Evolutionary conservation across 495 filamentous ascomycete species (phyloP).

Genomic region (Aspergillus affinis): DNA sequence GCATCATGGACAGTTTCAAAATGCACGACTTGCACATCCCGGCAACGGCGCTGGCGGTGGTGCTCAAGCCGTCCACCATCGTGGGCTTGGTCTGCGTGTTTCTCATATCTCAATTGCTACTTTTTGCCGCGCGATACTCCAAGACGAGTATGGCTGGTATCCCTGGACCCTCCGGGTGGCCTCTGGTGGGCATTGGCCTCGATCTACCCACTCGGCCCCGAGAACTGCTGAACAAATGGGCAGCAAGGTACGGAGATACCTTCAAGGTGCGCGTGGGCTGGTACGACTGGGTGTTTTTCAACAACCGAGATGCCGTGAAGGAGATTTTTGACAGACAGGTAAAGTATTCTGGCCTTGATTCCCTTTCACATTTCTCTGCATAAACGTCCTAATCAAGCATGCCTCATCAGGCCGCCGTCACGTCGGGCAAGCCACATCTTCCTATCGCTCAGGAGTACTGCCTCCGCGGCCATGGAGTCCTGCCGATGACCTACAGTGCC

Average conservation of each 20-base stretch:
- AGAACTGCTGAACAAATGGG: background rate
- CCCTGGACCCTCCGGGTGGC: constrained; percentile 3
- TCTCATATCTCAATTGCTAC: constrained; percentile 3
- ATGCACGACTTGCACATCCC: background rate
- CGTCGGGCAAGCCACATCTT: background rate
- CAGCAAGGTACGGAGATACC: constrained; percentile 3
- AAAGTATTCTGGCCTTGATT: constrained; percentile 3
- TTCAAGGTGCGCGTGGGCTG: constrained; percentile 32
- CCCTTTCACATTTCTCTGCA: background rate
- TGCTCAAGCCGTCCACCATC: background rate
- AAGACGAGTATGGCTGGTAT: background rate
- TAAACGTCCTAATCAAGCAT: too few species aligned
- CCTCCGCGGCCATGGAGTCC: constrained; percentile 20
- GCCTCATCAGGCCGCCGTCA: background rate
- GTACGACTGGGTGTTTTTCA: constrained; percentile 43
- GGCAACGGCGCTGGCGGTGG: background rate
- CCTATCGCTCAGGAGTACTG: background rate
- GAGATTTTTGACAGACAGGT: constrained; percentile 44
- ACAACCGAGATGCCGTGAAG: constrained; percentile 35
- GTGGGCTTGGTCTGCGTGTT: constrained; percentile 4
- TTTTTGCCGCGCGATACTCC: constrained; percentile 1
- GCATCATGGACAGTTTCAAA: background rate
- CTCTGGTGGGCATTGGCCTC: background rate
- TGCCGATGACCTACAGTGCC: constrained; percentile 45
- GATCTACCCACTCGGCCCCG: background rate